These are phyloP conservation scores for Acer negundo DNA, from an alignment of 345 rosid species.

Conservation along the genomic window DNA sequence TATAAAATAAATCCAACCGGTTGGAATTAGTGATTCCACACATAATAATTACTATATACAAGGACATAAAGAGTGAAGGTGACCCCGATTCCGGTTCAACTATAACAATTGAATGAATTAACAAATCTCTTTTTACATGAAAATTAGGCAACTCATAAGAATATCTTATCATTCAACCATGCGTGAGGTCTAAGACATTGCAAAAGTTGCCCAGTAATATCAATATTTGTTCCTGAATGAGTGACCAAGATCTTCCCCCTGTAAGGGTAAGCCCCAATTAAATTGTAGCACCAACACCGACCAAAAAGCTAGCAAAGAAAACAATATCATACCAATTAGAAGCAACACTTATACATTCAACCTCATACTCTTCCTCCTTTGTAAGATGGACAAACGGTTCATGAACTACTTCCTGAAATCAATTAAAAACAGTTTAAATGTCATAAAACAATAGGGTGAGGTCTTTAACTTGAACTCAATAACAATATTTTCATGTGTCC, in stretches of 20 bases:
- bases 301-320: constrained; percentile 11
- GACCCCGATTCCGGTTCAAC: background rate
- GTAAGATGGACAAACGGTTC: constrained; percentile 78
- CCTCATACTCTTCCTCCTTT: constrained; percentile 65
- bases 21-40: no score
- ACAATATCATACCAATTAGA: constrained; percentile 46
- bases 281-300: constrained; percentile 18
- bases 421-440: constrained; percentile 14
- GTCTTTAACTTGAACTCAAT: background rate
- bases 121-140: constrained; percentile 13
- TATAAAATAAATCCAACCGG: no score
- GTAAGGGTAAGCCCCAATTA: constrained; percentile 24
- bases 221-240: constrained; percentile 67
- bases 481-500: background rate
- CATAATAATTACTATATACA: no score
- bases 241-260: constrained; percentile 62
- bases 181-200: constrained; percentile 73
- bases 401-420: constrained; percentile 51
- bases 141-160: constrained; percentile 9
- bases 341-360: constrained; percentile 47
- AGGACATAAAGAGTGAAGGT: no score
- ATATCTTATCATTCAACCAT: constrained; percentile 99
- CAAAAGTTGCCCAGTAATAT: constrained; percentile 62
- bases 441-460: background rate
- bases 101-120: background rate